Conservation (phyloP, 192 early-diverging fungal genomes). For the Cladochytrium replicatum region DNA sequence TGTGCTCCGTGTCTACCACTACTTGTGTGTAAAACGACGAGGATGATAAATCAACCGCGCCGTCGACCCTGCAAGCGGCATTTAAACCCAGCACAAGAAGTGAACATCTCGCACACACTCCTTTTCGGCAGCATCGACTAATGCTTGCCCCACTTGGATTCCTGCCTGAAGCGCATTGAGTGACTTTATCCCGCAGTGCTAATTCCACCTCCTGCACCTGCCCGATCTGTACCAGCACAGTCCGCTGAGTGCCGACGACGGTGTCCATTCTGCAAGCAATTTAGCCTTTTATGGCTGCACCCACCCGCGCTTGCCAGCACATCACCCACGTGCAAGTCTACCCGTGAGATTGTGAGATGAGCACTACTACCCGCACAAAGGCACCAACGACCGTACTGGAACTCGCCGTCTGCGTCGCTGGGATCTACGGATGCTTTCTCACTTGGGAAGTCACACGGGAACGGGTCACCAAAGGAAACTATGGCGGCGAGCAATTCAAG, state of each 20-base stretch:
- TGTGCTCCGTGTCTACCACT: slow-evolving; percentile 33
- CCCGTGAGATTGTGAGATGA: no score
- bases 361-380: no score
- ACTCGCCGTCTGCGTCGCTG: slow-evolving; percentile 54
- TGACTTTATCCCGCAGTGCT: no score
- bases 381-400: no score
- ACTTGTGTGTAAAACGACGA: slow-evolving; percentile 12
- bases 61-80: neutral
- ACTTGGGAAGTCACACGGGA: slow-evolving; percentile 95
- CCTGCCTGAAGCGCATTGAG: no score
- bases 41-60: slow-evolving; percentile 1
- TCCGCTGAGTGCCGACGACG: no score
- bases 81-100: neutral
- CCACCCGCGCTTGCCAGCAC: no score
- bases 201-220: no score
- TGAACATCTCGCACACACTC: slow-evolving; percentile 10
- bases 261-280: no score
- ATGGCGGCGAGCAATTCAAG: slow-evolving; percentile 71
- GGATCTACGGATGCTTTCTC: slow-evolving; percentile 93
- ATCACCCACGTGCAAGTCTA: no score
- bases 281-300: no score
- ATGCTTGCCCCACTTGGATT: slow-evolving; percentile 32
- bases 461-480: slow-evolving; percentile 74
- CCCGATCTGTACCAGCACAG: no score
- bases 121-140: slow-evolving; percentile 12